Percentiles rank a stretch among this genome's conserved stretches.
Evolutionary conservation across 352 stramenopile genomes (phyloP).

Genomic region (Phytophthora kernoviae): DNA sequence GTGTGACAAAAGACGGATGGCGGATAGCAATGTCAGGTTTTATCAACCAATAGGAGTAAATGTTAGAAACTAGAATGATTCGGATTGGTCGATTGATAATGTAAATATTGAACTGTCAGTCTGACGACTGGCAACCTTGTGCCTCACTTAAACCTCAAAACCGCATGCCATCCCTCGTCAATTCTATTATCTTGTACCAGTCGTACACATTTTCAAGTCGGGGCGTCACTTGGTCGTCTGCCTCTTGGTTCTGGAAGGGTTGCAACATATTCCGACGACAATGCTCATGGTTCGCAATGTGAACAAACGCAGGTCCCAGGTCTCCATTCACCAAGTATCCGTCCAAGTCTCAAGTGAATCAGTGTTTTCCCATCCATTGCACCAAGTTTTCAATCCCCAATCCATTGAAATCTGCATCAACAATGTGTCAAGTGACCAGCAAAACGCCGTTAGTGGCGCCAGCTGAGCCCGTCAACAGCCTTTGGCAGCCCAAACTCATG

Average conservation of each 20-base stretch:
- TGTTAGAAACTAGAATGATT: too few relatives aligned
- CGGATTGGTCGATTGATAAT: neutral
- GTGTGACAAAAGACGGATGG: too few relatives aligned
- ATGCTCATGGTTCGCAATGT: conserved; percentile 4
- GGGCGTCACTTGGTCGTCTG: neutral
- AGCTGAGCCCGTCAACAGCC: conserved; percentile 3
- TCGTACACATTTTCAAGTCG: neutral
- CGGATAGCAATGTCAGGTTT: too few relatives aligned
- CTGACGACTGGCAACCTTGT: neutral
- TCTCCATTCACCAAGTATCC: conserved; percentile 31
- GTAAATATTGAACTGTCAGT: neutral
- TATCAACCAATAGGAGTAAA: too few relatives aligned
- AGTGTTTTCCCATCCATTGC: neutral
- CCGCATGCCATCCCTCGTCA: neutral
- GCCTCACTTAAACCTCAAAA: neutral
- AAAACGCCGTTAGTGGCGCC: conserved; percentile 35
- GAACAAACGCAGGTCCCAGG: too few relatives aligned
- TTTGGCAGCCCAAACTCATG: conserved; percentile 81
- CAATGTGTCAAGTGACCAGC: conserved; percentile 31
- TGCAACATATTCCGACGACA: conserved; percentile 7
- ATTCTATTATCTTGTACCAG: neutral
- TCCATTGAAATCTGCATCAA: neutral
- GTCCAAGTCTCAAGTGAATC: neutral
- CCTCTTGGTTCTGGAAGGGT: conserved; percentile 15
- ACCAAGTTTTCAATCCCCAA: neutral